Evolutionary conservation across 176 grass and related monocot species (phyloP).

Genomic region (Triticum turgidum): DNA sequence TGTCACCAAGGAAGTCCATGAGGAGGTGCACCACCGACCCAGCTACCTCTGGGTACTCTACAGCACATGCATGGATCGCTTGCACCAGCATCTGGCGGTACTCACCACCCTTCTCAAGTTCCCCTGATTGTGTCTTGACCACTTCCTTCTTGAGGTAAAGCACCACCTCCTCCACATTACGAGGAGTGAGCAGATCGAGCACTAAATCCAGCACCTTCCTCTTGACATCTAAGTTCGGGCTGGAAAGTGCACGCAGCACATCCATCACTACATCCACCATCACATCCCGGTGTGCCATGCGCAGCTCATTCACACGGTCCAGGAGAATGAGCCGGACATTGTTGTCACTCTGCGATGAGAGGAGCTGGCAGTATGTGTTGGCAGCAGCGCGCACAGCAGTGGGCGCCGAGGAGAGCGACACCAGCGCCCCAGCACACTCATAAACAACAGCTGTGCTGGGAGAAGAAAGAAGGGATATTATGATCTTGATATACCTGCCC

Average conservation of each 20-base stretch:
- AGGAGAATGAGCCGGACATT: conserved; percentile 80
- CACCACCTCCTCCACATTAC: conserved; percentile 76
- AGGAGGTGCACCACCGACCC: conserved; percentile 69
- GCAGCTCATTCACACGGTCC: conserved; percentile 66
- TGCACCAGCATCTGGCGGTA: conserved; percentile 83
- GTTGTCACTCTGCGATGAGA: conserved; percentile 76
- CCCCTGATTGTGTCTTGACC: conserved; percentile 62
- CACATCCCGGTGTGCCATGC: conserved; percentile 49
- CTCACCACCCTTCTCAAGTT: conserved; percentile 63
- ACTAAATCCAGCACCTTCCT: conserved; percentile 76
- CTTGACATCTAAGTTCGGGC: conserved; percentile 69
- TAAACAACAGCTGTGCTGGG: conserved; percentile 57
- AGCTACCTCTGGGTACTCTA: conserved; percentile 69
- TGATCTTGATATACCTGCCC: conserved; percentile 76
- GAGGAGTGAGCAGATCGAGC: conserved; percentile 58
- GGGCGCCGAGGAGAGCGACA: conserved; percentile 65
- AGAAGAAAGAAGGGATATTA: conserved; percentile 56
- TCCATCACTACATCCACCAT: conserved; percentile 81
- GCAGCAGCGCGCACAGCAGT: conserved; percentile 61
- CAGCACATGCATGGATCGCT: conserved; percentile 62
- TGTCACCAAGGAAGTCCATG: conserved; percentile 85
- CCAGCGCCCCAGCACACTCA: conserved; percentile 55
- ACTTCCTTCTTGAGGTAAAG: conserved; percentile 82
- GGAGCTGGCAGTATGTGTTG: conserved; percentile 66
- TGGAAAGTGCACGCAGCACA: conserved; percentile 52